Evolutionary conservation across 495 filamentous ascomycete genomes (phyloP).

Genomic region (Xylaria castorea): DNA sequence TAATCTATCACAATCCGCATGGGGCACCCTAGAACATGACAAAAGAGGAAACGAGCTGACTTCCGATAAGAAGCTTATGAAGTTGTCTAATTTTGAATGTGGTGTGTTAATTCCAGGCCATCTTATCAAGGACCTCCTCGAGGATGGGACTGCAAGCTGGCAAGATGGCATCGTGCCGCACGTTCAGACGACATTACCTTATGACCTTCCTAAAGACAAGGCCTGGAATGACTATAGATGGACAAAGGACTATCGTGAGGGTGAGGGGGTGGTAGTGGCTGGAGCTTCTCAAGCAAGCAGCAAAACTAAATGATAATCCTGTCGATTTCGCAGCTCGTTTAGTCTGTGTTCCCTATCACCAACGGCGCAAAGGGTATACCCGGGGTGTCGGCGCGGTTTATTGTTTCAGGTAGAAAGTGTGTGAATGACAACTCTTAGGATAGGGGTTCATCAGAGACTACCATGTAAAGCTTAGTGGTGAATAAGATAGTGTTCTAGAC

Average conservation of each 20-base stretch:
- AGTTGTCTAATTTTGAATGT: constrained; percentile 34
- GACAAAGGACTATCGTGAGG: constrained; percentile 12
- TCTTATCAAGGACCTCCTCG: constrained; percentile 27
- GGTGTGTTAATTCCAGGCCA: constrained; percentile 33
- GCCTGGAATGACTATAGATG: constrained; percentile 31
- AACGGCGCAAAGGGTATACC: constrained; percentile 1
- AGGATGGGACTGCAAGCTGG: constrained; percentile 30
- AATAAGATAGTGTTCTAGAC: background rate
- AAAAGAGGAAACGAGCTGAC: constrained; percentile 30
- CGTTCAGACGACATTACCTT: constrained; percentile 23
- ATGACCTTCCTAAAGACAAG: constrained; percentile 29
- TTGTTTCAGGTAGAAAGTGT: background rate
- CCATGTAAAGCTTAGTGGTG: background rate
- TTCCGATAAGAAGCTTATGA: constrained; percentile 28
- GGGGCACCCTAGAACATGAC: constrained; percentile 31
- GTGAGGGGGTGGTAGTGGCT: background rate
- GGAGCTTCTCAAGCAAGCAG: background rate
- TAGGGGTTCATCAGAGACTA: background rate
- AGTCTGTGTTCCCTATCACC: background rate
- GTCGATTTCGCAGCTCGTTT: background rate
- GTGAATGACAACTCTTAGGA: background rate
- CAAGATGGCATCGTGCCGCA: constrained; percentile 32
- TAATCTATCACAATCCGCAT: constrained; percentile 35
- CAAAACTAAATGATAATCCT: background rate
- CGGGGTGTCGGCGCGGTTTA: background rate